Percentiles rank a stretch among this genome's conserved stretches.
Evolutionary conservation across 768 basidiomycete species (phyloP).

Genomic region (Sporobolomyces pararoseus): DNA sequence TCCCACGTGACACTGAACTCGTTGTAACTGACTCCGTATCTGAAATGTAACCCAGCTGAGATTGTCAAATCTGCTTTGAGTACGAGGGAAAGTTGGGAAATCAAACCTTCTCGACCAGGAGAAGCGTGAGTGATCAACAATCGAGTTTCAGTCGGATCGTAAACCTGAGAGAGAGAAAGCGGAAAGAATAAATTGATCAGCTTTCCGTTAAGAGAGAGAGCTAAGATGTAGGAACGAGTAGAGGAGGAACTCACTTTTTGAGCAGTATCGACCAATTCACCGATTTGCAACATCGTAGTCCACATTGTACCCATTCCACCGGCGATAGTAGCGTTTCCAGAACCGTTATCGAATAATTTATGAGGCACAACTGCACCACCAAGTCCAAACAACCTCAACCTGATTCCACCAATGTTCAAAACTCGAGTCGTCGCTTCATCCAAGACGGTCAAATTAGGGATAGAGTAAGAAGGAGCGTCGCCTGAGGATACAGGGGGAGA

Average conservation of each 20-base stretch:
- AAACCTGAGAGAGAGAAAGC: slow-evolving; percentile 55
- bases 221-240: neutral
- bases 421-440: slow-evolving; percentile 94
- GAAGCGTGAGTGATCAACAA: slow-evolving; percentile 87
- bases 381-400: slow-evolving; percentile 87
- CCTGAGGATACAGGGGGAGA: too few relatives aligned
- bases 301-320: slow-evolving; percentile 98
- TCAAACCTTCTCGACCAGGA: slow-evolving; percentile 86
- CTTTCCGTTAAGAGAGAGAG: neutral
- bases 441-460: slow-evolving; percentile 84
- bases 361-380: slow-evolving; percentile 92
- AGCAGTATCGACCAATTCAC: slow-evolving; percentile 95
- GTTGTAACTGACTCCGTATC: slow-evolving; percentile 92
- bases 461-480: slow-evolving; percentile 55
- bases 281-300: slow-evolving; percentile 95
- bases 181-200: neutral
- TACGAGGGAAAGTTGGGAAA: slow-evolving; percentile 81
- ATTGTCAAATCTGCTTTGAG: slow-evolving; percentile 92
- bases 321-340: slow-evolving; percentile 92
- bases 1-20: slow-evolving; percentile 91
- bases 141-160: slow-evolving; percentile 87
- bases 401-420: slow-evolving; percentile 86
- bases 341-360: slow-evolving; percentile 91
- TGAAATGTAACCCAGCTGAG: slow-evolving; percentile 93
- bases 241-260: slow-evolving; percentile 62